A percentile compares a stretch with the other conserved stretches of the same genome.
Evolutionary conservation across 352 stramenopile species (phyloP).

Genomic region (Thraustochytrium striatum): DNA sequence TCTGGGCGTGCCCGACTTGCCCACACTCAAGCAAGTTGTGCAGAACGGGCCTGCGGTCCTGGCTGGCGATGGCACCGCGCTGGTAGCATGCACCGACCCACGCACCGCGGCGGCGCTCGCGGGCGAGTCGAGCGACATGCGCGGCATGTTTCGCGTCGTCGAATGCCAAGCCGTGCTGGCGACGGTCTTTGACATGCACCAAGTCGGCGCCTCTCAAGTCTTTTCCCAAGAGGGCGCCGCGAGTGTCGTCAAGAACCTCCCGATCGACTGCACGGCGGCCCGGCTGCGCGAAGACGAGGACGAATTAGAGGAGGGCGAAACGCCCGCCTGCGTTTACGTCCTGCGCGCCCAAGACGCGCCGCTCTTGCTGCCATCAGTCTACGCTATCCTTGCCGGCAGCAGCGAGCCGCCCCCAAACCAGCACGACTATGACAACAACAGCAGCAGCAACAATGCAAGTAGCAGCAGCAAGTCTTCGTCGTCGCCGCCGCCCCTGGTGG

Average conservation of each 20-base stretch:
- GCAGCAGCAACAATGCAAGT: neutral
- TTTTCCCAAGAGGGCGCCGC: neutral
- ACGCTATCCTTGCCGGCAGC: neutral
- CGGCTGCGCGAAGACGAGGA: neutral
- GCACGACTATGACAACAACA: neutral
- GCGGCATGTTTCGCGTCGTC: conserved; percentile 30
- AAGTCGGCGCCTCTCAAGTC: neutral
- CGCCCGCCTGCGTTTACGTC: neutral
- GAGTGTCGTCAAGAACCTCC: neutral
- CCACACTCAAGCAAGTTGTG: too few species aligned
- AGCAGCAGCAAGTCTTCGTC: neutral
- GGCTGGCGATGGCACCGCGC: neutral
- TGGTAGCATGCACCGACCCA: too few species aligned
- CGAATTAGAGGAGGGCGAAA: neutral
- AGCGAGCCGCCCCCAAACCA: too few species aligned
- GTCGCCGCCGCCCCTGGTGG: neutral
- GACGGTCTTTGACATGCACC: neutral
- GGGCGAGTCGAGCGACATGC: neutral
- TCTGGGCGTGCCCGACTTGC: too few species aligned
- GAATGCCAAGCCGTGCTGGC: neutral
- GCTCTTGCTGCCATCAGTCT: neutral
- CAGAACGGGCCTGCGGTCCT: neutral
- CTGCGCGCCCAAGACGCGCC: neutral
- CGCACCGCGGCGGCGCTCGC: neutral
- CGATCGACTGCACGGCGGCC: neutral